A percentile compares a stretch with the other conserved stretches of the same genome.
phyloP scores from a whole-genome alignment of 495 filamentous ascomycete species.

The Penicillium manginii region DNA sequence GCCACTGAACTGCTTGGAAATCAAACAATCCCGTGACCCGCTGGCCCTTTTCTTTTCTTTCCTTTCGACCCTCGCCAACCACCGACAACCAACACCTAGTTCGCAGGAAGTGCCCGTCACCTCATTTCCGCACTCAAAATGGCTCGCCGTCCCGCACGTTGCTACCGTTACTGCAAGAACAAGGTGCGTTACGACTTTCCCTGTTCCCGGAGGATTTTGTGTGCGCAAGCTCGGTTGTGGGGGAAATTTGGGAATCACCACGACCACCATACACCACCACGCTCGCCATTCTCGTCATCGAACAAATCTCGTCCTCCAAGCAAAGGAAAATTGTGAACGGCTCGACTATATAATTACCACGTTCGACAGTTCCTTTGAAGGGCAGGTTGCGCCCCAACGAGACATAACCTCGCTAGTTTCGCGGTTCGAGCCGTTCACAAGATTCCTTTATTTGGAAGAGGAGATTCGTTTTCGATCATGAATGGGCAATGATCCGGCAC shows the following conservation, averaged over 20 bases:
- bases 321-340: no score
- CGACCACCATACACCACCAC: conserved; percentile 7
- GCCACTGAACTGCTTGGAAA: conserved; percentile 55
- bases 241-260: conserved; percentile 20
- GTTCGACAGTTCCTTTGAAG: conserved; percentile 1
- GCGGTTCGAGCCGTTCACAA: neutral
- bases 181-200: conserved; percentile 70
- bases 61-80: conserved; percentile 43
- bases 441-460: neutral
- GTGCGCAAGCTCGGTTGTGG: conserved; percentile 42
- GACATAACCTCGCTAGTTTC: no score
- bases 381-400: neutral
- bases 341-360: no score
- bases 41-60: conserved; percentile 40
- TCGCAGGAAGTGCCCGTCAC: conserved; percentile 58
- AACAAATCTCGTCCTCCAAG: no score
- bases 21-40: conserved; percentile 47
- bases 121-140: conserved; percentile 75
- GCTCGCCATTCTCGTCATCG: neutral
- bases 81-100: conserved; percentile 46
- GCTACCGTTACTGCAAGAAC: conserved; percentile 99
- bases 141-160: conserved; percentile 97
- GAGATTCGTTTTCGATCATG: conserved; percentile 7
- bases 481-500: conserved; percentile 13
- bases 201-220: conserved; percentile 34